Percentiles rank a stretch among this genome's conserved stretches.
phyloP scores from a whole-genome alignment of 495 filamentous ascomycete species.

The Xylaria bambusicola region DNA sequence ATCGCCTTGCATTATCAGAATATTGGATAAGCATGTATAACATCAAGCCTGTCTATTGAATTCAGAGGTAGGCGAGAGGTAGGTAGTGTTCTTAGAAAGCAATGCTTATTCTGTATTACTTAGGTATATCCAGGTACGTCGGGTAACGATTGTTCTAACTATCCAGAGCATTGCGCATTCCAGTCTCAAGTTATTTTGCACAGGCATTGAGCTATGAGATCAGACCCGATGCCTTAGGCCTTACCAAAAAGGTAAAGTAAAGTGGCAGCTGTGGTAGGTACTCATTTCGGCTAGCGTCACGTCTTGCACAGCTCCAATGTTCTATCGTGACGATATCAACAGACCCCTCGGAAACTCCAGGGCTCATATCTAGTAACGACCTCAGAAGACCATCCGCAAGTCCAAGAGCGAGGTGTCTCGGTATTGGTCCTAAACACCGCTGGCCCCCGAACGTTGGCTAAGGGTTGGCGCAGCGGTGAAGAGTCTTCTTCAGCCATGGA shows the following conservation, averaged over 20 bases:
- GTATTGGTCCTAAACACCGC: background rate
- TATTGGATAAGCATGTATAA: too few species aligned
- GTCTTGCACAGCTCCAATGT: conserved; percentile 2
- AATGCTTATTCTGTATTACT: too few species aligned
- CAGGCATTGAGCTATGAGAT: conserved; percentile 4
- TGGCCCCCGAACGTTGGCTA: conserved; percentile 2
- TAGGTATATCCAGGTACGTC: too few species aligned
- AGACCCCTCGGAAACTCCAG: conserved; percentile 4
- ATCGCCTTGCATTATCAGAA: too few species aligned
- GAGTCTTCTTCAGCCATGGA: too few species aligned
- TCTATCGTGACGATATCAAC: background rate
- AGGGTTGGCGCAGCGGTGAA: conserved; percentile 8
- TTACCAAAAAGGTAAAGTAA: background rate
- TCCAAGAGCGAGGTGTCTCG: too few species aligned
- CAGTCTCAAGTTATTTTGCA: background rate
- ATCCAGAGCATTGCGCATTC: too few species aligned
- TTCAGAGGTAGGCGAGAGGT: too few species aligned
- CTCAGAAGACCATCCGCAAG: too few species aligned
- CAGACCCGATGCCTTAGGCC: background rate
- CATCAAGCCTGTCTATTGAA: too few species aligned
- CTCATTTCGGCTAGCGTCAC: conserved; percentile 8
- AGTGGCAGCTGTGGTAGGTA: background rate
- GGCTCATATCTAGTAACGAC: background rate
- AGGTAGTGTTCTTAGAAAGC: too few species aligned
- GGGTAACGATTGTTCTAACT: too few species aligned